Evolutionary conservation across 2,329 filamentous ascomycete species (phyloP).

Genomic region (Botrytis elliptica): DNA sequence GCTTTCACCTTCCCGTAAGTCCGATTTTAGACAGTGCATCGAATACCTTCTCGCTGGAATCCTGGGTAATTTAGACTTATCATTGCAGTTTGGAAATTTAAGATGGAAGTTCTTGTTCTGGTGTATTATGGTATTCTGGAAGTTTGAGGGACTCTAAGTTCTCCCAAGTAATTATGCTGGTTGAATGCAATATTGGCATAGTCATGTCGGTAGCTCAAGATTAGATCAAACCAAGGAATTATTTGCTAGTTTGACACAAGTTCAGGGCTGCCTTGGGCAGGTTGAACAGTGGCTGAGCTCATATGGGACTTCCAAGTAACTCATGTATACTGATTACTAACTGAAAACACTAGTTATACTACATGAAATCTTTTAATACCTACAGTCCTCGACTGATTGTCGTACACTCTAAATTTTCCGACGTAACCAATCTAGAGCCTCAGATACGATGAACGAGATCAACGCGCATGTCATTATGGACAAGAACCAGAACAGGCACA

Average conservation of each 20-base stretch:
- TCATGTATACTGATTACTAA: background rate
- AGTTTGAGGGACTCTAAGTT: background rate
- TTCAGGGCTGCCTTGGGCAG: too few relatives aligned
- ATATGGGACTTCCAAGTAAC: background rate
- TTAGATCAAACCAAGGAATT: background rate
- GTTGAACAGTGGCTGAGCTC: background rate
- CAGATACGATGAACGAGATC: background rate
- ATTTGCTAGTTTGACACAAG: background rate
- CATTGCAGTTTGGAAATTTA: too few relatives aligned
- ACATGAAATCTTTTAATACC: background rate
- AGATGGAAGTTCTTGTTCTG: too few relatives aligned
- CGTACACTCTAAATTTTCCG: background rate
- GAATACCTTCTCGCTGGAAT: too few relatives aligned
- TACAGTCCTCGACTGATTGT: background rate
- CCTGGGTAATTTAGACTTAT: too few relatives aligned
- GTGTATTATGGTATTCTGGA: background rate
- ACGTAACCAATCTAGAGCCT: background rate
- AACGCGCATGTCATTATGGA: background rate
- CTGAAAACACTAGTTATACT: background rate
- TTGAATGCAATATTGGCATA: background rate
- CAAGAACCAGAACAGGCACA: background rate
- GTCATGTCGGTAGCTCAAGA: background rate
- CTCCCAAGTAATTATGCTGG: background rate
- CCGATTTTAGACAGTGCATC: too few relatives aligned
- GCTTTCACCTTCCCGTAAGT: too few relatives aligned